Percentiles rank a stretch among this genome's conserved stretches.
These are phyloP conservation scores for Carex scoparia DNA, from an alignment of 176 grass and related monocot species.

Conservation along the genomic window DNA sequence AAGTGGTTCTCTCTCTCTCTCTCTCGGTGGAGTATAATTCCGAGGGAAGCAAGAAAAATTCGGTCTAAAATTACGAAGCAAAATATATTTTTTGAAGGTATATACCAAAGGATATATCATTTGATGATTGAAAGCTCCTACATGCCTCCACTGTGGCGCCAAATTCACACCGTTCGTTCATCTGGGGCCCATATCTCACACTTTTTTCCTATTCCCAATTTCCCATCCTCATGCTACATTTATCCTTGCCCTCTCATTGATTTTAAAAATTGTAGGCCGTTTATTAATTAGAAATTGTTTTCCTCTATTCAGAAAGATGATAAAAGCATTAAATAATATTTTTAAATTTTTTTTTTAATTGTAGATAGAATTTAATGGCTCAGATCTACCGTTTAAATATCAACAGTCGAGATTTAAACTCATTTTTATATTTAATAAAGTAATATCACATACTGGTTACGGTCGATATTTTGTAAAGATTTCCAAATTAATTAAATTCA, in stretches of 20 bases:
- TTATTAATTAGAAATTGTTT: too few species aligned
- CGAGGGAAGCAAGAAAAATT: background rate
- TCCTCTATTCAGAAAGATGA: too few species aligned
- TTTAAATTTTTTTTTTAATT: too few species aligned
- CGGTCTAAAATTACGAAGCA: background rate
- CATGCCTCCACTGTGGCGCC: background rate
- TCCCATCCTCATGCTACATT: background rate
- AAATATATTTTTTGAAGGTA: background rate
- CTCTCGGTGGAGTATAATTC: slow-evolving; percentile 14
- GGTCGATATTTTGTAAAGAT: background rate
- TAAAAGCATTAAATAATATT: too few species aligned
- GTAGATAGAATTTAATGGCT: too few species aligned
- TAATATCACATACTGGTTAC: too few species aligned
- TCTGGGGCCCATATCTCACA: background rate
- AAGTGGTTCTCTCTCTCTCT: background rate
- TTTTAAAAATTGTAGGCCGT: too few species aligned
- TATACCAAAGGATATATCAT: slow-evolving; percentile 9
- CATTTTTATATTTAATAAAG: too few species aligned
- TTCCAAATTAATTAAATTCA: background rate
- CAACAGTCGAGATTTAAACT: too few species aligned
- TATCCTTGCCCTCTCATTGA: background rate
- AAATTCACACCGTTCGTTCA: background rate
- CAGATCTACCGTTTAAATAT: too few species aligned
- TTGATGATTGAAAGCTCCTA: background rate
- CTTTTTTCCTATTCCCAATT: background rate